Evolutionary conservation across 305 asterid genomes (phyloP), one percentile per base, ranked within the genome.

Genomic region (Fraxinus paxiana): DNA sequence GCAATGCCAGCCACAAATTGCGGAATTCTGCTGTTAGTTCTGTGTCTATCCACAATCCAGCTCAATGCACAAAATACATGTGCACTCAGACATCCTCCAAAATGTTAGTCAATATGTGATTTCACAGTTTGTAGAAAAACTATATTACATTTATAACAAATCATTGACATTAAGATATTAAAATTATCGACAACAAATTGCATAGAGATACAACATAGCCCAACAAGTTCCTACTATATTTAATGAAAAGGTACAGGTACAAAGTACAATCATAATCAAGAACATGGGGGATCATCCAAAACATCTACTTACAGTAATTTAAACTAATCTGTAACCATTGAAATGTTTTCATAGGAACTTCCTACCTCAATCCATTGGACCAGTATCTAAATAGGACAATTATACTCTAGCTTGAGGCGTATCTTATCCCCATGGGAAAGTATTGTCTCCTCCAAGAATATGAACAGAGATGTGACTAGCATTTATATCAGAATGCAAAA

Each of bases 1-100:
- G 92, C 82, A 90, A 88, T 84, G 37, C 76, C 81, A 80, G 51
- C 73, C 70, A 37, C 79, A 71, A 80, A 80, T 75, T 31, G 80
- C 34, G 80, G 83, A 79, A 24, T 63, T 20, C 56, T 38, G 77
- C 77, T 81, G 28, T 56, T 22, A 24, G 28, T 17, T 48, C 35
- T 33, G 37, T 3, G 59, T 48, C 67, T 61, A 75, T 63, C 70
- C 79, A 76, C 77, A 76, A 61, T 81, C 30, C 34, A 79, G 51
- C 79, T 59, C 71, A 24, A 48, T 75, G 65, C 33, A 56, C 28
- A 28, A 6, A 76, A 51, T 54, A 73, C 71, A 80, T 15, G 82
- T 35, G 69, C 46, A 70, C 46, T 70, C 24, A 33, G 31, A 82
- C 71, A 76, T 13, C 20, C 15, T 41, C 63, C 41, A 6, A 61